Conservation (phyloP, 805 yeast species). For the Saturnispora diversa region DNA sequence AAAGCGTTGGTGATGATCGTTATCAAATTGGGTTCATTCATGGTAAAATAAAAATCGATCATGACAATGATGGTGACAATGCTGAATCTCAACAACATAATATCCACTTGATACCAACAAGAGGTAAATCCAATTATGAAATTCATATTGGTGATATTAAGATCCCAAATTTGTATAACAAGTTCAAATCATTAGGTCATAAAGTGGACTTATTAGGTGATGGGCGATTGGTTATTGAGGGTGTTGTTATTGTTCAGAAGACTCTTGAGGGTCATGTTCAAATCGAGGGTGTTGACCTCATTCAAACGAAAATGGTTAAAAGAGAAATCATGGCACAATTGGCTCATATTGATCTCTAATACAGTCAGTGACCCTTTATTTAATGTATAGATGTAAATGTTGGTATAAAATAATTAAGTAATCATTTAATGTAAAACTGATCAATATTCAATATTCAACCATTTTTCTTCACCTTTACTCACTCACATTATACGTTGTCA, state of each 20-base stretch:
- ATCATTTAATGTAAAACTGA: no score
- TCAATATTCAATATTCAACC: no score
- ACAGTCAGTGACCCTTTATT: neutral
- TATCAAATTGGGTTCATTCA: slow-evolving; percentile 9
- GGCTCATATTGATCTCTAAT: slow-evolving; percentile 7
- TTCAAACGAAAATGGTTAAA: slow-evolving; percentile 3
- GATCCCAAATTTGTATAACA: slow-evolving; percentile 68
- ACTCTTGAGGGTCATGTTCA: slow-evolving; percentile 74
- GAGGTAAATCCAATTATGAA: slow-evolving; percentile 2
- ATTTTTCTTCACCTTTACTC: no score
- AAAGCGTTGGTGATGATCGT: slow-evolving; percentile 6
- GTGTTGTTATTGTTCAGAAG: slow-evolving; percentile 65
- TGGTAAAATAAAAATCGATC: slow-evolving; percentile 2
- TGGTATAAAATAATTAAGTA: no score
- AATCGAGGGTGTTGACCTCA: slow-evolving; percentile 57
- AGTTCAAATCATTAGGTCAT: slow-evolving; percentile 49
- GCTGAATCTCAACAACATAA: no score
- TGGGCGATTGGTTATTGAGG: slow-evolving; percentile 83
- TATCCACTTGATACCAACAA: neutral
- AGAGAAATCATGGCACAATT: slow-evolving; percentile 8
- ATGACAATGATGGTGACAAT: no score
- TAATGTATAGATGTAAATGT: no score
- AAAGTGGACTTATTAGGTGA: slow-evolving; percentile 87
- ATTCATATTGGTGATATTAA: slow-evolving; percentile 80
- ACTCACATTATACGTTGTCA: no score